A percentile compares a stretch with the other conserved stretches of the same genome.
These are phyloP conservation scores for Aspergillus amoenus DNA, from an alignment of 2,329 filamentous ascomycete genomes.

Conservation along the genomic window DNA sequence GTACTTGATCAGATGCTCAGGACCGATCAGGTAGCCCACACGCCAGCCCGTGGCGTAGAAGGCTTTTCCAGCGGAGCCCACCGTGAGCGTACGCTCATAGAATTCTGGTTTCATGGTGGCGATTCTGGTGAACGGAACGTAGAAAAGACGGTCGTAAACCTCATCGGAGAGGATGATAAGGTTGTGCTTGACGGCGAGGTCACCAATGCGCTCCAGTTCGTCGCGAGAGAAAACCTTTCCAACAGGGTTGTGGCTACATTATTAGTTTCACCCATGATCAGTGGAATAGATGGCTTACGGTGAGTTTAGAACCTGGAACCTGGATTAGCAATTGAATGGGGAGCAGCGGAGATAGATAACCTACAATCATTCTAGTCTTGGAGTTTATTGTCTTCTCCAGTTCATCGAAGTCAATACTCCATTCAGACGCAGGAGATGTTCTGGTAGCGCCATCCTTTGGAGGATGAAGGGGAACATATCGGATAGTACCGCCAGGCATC, in stretches of 20 bases:
- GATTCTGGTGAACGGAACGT: slow-evolving; percentile 90
- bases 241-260: slow-evolving; percentile 75
- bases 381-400: slow-evolving; percentile 78
- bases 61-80: slow-evolving; percentile 95
- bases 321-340: slow-evolving; percentile 1
- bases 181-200: slow-evolving; percentile 86
- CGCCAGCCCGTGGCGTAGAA: slow-evolving; percentile 98
- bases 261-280: slow-evolving; percentile 8
- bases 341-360: slow-evolving; percentile 9
- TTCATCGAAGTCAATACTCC: slow-evolving; percentile 81
- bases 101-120: slow-evolving; percentile 89
- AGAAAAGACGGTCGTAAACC: slow-evolving; percentile 93
- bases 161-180: slow-evolving; percentile 91
- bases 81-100: slow-evolving; percentile 82
- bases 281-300: slow-evolving; percentile 37
- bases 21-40: slow-evolving; percentile 92
- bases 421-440: slow-evolving; percentile 83
- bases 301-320: slow-evolving; percentile 47
- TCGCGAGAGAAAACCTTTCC: slow-evolving; percentile 89
- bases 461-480: slow-evolving; percentile 93
- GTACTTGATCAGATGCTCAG: slow-evolving; percentile 83
- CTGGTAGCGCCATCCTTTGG: slow-evolving; percentile 74
- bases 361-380: slow-evolving; percentile 92
- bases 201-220: slow-evolving; percentile 81
- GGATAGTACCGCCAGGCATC: slow-evolving; percentile 93